A percentile compares a stretch with the other conserved stretches of the same genome.
Evolutionary conservation across 208 protist genomes (phyloP).

Genomic region (Acanthamoeba healyi): DNA sequence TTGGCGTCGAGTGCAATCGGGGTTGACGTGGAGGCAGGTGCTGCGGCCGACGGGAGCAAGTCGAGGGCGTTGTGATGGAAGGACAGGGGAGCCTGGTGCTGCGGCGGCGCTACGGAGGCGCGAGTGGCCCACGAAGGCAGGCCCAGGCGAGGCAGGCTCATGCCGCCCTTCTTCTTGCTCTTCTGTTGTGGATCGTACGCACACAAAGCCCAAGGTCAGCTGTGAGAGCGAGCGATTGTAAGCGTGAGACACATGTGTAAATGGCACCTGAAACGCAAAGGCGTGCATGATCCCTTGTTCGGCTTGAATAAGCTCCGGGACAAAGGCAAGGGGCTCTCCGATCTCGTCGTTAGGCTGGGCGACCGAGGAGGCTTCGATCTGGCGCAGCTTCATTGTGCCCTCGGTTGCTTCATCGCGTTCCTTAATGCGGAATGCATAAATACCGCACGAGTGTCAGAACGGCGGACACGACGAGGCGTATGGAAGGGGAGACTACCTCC

Average conservation of each 20-base stretch:
- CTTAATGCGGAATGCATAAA: no score
- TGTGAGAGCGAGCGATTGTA: no score
- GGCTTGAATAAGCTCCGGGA: no score
- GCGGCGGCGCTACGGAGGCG: not conserved
- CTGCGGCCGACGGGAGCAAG: no score
- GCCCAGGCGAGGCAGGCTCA: not conserved
- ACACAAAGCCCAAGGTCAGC: no score
- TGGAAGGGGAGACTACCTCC: not conserved
- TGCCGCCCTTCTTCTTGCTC: not conserved
- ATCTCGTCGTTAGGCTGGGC: not conserved
- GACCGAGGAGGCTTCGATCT: not conserved
- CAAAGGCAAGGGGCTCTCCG: no score
- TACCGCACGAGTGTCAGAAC: no score
- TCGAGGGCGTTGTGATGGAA: not conserved
- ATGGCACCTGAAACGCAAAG: no score
- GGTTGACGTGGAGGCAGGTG: not conserved
- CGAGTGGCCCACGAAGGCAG: not conserved
- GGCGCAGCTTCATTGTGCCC: conserved; percentile 29
- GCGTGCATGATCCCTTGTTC: no score
- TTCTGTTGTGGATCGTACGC: not conserved
- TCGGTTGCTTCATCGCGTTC: conserved; percentile 48
- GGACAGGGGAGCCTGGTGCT: not conserved
- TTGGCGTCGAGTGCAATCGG: not conserved
- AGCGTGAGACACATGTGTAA: no score
- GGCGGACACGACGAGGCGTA: not conserved